Percentiles rank a stretch among this genome's conserved stretches.
These are phyloP conservation scores for Kwoniella shivajii DNA, from an alignment of 1,284 basidiomycete species.

Conservation along the genomic window DNA sequence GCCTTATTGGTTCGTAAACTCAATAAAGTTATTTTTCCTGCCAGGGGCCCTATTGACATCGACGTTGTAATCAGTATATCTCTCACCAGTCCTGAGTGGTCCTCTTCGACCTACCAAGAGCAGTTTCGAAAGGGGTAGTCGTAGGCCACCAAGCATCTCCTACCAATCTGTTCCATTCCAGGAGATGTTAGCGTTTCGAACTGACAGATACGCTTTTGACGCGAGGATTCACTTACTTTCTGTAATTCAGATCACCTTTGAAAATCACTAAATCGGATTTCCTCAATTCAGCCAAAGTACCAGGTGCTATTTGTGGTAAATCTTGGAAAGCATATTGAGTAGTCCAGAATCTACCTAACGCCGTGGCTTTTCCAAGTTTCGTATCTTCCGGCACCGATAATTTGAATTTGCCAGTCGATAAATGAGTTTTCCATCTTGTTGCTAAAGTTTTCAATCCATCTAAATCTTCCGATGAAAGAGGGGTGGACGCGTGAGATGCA, in stretches of 20 bases:
- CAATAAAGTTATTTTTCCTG: conserved; percentile 75
- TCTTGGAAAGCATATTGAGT: conserved; percentile 80
- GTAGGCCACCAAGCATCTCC: conserved; percentile 88
- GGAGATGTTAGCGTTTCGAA: background rate
- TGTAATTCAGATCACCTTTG: conserved; percentile 93
- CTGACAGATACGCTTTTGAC: background rate
- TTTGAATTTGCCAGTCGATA: conserved; percentile 71
- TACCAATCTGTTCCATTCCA: conserved; percentile 65
- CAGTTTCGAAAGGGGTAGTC: conserved; percentile 73
- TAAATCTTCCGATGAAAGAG: conserved; percentile 36
- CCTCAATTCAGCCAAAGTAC: conserved; percentile 64
- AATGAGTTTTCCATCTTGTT: conserved; percentile 70
- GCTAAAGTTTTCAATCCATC: conserved; percentile 63
- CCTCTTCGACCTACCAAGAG: conserved; percentile 63
- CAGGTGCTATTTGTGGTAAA: conserved; percentile 65
- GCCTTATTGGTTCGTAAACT: conserved; percentile 94
- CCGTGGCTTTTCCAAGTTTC: conserved; percentile 60
- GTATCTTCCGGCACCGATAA: conserved; percentile 70
- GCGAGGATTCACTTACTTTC: conserved; percentile 63
- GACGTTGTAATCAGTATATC: background rate
- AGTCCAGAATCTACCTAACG: conserved; percentile 75
- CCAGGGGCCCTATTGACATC: conserved; percentile 65
- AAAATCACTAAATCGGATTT: conserved; percentile 82
- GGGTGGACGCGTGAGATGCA: conserved; percentile 59
- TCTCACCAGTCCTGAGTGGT: background rate